Conservation (phyloP, 257 asterid species). For the Gentiana macrophylla region DNA sequence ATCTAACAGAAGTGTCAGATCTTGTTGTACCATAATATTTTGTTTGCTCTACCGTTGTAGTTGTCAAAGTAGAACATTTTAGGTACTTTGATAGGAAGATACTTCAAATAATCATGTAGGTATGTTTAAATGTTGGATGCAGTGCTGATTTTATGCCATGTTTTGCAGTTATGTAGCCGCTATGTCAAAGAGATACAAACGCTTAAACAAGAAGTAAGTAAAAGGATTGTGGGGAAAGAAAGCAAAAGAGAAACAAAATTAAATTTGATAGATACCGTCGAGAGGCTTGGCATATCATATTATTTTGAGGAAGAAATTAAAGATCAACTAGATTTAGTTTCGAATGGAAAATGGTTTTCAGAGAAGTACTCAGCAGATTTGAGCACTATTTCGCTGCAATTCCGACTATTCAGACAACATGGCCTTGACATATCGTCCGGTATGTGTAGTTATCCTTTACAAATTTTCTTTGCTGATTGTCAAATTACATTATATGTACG, state of each 20-base stretch:
- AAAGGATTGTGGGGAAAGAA: neutral
- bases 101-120: too few species aligned
- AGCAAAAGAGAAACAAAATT: conserved; percentile 3
- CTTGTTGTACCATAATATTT: too few species aligned
- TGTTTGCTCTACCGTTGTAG: too few species aligned
- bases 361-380: conserved; percentile 10
- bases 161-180: neutral
- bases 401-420: conserved; percentile 28
- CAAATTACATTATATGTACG: too few species aligned
- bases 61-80: too few species aligned
- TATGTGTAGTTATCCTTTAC: neutral
- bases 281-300: conserved; percentile 31
- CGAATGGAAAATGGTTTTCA: neutral
- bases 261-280: conserved; percentile 14
- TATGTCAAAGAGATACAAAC: conserved; percentile 11
- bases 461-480: too few species aligned
- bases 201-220: conserved; percentile 20
- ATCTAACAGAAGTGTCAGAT: too few species aligned
- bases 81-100: too few species aligned
- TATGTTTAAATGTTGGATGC: too few species aligned
- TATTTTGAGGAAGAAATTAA: conserved; percentile 25
- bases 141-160: too few species aligned
- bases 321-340: conserved; percentile 10
- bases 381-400: conserved; percentile 12
- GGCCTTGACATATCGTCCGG: conserved; percentile 24